Conservation (phyloP, 257 asterid genomes). For the Thymus mandschuricus region DNA sequence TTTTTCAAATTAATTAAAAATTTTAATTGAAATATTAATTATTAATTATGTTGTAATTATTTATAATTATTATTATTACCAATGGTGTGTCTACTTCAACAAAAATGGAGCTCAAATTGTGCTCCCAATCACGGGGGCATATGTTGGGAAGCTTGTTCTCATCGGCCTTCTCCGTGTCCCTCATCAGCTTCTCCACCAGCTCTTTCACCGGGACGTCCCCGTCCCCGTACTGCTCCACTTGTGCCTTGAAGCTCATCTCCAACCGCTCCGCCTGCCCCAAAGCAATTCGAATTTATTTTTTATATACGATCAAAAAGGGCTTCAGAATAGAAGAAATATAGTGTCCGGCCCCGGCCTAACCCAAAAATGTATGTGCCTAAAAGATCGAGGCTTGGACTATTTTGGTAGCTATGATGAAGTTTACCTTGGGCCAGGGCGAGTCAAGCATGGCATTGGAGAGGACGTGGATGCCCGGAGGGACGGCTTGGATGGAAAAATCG, state of each 20-base stretch:
- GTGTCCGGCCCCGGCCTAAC: too few relatives aligned
- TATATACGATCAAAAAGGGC: too few relatives aligned
- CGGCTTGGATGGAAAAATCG: constrained; percentile 42
- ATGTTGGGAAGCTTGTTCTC: constrained; percentile 54
- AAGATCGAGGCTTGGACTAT: too few relatives aligned
- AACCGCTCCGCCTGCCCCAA: constrained; percentile 47
- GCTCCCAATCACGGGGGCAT: constrained; percentile 68
- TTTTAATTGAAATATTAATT: too few relatives aligned
- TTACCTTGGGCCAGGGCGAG: constrained; percentile 85
- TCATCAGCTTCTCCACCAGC: constrained; percentile 61
- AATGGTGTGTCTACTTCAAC: constrained; percentile 67
- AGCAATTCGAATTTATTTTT: too few relatives aligned
- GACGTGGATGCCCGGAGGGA: constrained; percentile 66
- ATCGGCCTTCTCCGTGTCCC: constrained; percentile 57
- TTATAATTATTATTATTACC: constrained; percentile 39
- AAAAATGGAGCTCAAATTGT: constrained; percentile 62
- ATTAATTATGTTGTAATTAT: neutral
- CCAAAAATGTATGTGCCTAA: too few relatives aligned
- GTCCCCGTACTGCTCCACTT: constrained; percentile 30
- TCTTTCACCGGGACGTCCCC: constrained; percentile 46
- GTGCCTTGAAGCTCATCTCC: constrained; percentile 44
- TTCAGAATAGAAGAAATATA: too few relatives aligned
- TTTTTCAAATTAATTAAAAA: neutral
- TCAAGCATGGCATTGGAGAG: constrained; percentile 64
- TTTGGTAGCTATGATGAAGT: too few relatives aligned